A percentile compares a stretch with the other conserved stretches of the same genome.
Evolutionary conservation across 108 stramenopile genomes (phyloP).

Genomic region (Skeletonema tropicum): DNA sequence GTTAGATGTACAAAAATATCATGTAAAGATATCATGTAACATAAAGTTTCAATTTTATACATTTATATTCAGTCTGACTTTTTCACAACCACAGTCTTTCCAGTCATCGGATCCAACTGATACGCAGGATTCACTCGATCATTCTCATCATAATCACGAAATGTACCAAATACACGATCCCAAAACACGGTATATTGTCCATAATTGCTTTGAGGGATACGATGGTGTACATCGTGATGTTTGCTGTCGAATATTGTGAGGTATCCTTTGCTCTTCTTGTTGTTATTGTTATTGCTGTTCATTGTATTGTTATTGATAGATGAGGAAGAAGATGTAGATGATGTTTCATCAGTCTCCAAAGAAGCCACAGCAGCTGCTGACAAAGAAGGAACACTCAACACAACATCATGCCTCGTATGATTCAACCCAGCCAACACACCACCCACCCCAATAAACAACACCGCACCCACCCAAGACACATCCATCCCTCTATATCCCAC

Average conservation of each 20-base stretch:
- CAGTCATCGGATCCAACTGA: conserved; percentile 72
- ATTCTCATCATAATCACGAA: conserved; percentile 71
- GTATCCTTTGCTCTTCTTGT: background rate
- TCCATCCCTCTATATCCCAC: conserved; percentile 48
- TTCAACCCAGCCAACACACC: conserved; percentile 94
- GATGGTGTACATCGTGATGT: conserved; percentile 96
- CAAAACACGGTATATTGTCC: conserved; percentile 98
- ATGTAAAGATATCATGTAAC: too few relatives aligned
- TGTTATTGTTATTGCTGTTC: background rate
- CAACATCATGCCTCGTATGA: conserved; percentile 92
- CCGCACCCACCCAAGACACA: conserved; percentile 62
- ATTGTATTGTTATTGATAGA: background rate
- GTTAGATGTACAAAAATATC: too few relatives aligned
- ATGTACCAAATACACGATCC: conserved; percentile 91
- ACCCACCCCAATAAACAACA: conserved; percentile 77
- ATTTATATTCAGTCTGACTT: background rate
- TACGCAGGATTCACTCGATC: conserved; percentile 80
- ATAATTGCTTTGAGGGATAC: conserved; percentile 95
- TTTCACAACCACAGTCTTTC: conserved; percentile 30
- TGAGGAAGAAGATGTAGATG: background rate
- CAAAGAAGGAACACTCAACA: conserved; percentile 28
- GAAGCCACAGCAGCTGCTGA: background rate
- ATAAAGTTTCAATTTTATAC: too few relatives aligned
- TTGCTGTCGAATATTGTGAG: conserved; percentile 85
- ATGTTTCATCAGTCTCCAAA: conserved; percentile 16